Evolutionary conservation across 2,329 filamentous ascomycete genomes (phyloP).

Genomic region (Paramyrothecium roridum): DNA sequence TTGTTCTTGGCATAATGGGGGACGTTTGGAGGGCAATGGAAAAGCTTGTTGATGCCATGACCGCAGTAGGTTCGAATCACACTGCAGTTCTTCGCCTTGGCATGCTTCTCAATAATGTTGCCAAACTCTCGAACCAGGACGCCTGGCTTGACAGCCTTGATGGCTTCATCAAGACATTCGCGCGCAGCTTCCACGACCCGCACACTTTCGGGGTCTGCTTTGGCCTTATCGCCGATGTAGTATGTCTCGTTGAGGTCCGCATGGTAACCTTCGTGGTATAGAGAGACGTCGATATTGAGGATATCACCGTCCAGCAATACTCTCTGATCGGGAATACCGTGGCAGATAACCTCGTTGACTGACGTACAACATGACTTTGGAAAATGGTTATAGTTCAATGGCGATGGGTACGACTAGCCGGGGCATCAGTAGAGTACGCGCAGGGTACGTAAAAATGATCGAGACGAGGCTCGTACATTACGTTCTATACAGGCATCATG

Average conservation of each 20-base stretch:
- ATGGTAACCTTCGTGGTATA: constrained; percentile 94
- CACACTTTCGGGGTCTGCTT: constrained; percentile 79
- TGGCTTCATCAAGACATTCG: constrained; percentile 86
- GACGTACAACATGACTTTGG: constrained; percentile 98
- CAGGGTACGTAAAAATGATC: background rate
- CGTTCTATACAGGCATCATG: constrained; percentile 93
- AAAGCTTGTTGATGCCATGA: constrained; percentile 89
- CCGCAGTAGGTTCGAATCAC: constrained; percentile 96
- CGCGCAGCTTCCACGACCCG: constrained; percentile 87
- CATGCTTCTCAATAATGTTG: constrained; percentile 92
- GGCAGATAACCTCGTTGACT: constrained; percentile 95
- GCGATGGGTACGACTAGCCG: constrained; percentile 85
- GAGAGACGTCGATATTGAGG: constrained; percentile 90
- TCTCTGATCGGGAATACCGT: constrained; percentile 93
- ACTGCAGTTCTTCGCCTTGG: constrained; percentile 79
- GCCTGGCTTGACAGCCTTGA: constrained; percentile 88
- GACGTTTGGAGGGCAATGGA: constrained; percentile 91
- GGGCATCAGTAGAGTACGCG: background rate
- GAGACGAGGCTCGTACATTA: constrained; percentile 58
- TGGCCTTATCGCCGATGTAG: constrained; percentile 88
- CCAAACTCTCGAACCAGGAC: constrained; percentile 91
- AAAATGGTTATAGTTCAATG: constrained; percentile 92
- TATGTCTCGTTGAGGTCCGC: constrained; percentile 98
- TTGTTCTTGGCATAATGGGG: constrained; percentile 99
- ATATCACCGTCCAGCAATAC: constrained; percentile 90